A percentile compares a stretch with the other conserved stretches of the same genome.
Conservation (phyloP, 371 early-diverging fungal species). For the Haplosporangium sp. region DNA sequence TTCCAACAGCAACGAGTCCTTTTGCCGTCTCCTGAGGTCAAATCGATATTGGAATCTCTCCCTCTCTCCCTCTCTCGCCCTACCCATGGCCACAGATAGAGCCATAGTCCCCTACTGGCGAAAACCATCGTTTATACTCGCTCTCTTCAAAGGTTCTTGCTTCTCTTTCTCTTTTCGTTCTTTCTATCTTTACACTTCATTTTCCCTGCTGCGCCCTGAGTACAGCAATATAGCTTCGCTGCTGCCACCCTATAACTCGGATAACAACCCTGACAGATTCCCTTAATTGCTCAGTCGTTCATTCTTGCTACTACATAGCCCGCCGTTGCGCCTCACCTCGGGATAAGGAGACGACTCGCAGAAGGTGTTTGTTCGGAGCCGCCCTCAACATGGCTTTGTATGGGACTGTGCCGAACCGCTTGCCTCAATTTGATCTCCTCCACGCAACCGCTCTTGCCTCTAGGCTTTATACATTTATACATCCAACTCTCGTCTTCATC, state of each 20-base stretch:
- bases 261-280: too few relatives aligned
- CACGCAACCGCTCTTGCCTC: conserved; percentile 6
- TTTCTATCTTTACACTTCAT: too few relatives aligned
- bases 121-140: too few relatives aligned
- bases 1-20: conserved; percentile 40
- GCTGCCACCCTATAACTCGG: too few relatives aligned
- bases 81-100: too few relatives aligned
- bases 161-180: neutral
- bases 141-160: neutral
- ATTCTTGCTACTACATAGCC: neutral
- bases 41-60: conserved; percentile 43
- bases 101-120: too few relatives aligned
- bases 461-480: conserved; percentile 8
- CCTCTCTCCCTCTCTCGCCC: conserved; percentile 1
- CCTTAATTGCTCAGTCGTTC: neutral
- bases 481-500: too few relatives aligned
- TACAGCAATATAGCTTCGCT: neutral
- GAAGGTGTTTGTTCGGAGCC: neutral
- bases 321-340: neutral
- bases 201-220: too few relatives aligned
- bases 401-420: conserved; percentile 14
- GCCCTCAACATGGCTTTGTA: conserved; percentile 18
- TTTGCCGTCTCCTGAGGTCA: conserved; percentile 18
- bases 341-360: conserved; percentile 1
- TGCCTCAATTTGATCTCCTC: conserved; percentile 5